Conservation (phyloP, 2,329 filamentous ascomycete species). For the Colletotrichum acutatum region DNA sequence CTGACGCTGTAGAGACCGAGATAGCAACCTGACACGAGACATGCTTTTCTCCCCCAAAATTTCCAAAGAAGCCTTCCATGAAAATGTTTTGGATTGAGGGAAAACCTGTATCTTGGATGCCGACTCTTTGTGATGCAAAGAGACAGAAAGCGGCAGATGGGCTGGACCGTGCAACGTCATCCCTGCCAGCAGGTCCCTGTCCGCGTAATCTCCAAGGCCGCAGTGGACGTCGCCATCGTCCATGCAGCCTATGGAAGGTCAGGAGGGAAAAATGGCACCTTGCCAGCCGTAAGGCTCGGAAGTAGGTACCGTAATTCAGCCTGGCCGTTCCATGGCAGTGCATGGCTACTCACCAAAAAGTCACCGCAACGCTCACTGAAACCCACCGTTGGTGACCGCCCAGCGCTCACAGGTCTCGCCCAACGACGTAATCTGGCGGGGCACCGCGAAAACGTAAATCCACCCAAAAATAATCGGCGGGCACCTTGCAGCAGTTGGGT, state of each 20-base stretch:
- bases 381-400: background rate
- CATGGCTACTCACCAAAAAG: too few relatives aligned
- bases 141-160: background rate
- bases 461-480: constrained; percentile 5
- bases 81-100: background rate
- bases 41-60: background rate
- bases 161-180: constrained; percentile 16
- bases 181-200: constrained; percentile 29
- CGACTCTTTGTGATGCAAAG: background rate
- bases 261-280: background rate
- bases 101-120: background rate
- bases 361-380: background rate
- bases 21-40: background rate
- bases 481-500: background rate
- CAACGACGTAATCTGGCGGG: constrained; percentile 39
- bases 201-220: constrained; percentile 34
- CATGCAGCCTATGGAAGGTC: background rate
- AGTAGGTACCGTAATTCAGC: background rate
- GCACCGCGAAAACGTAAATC: constrained; percentile 38
- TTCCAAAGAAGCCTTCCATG: background rate
- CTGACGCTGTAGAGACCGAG: background rate
- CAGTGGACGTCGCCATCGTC: constrained; percentile 18
- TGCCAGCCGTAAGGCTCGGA: constrained; percentile 10
- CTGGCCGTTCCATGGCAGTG: background rate
- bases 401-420: background rate